phyloP scores from a whole-genome alignment of 2,329 filamentous ascomycete species.

The Sporothrix euskadiensis region DNA sequence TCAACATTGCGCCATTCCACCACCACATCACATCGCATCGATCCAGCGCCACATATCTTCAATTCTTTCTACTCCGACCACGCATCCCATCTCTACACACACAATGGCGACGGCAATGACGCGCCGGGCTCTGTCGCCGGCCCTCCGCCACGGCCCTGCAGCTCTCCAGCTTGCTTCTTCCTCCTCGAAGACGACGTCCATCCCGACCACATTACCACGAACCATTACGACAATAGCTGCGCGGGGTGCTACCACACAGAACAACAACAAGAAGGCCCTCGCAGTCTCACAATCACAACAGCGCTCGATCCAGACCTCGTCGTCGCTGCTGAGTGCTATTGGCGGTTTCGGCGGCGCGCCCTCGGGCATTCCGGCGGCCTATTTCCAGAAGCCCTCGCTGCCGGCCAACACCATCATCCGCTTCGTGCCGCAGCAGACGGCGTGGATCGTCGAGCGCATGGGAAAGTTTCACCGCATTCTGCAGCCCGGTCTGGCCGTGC shows the following conservation, averaged over 20 bases:
- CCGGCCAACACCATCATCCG: constrained; percentile 93
- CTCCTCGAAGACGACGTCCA: not conserved
- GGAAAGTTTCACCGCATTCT: constrained; percentile 94
- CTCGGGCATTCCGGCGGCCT: constrained; percentile 60
- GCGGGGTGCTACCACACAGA: not conserved
- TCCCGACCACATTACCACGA: not conserved
- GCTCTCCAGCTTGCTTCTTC: not conserved
- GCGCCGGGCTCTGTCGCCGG: constrained; percentile 35
- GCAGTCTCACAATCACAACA: constrained; percentile 17
- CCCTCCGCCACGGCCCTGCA: constrained; percentile 31
- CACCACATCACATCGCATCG: not conserved
- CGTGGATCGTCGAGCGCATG: constrained; percentile 99
- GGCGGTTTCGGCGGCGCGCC: constrained; percentile 31
- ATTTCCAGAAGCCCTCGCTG: constrained; percentile 73
- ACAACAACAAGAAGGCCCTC: not conserved
- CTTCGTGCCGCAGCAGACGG: constrained; percentile 98
- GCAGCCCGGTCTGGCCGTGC: constrained; percentile 83
- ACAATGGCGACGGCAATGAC: constrained; percentile 37
- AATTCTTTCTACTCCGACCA: not conserved
- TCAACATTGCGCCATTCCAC: not conserved
- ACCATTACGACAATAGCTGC: constrained; percentile 21
- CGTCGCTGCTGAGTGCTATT: constrained; percentile 38
- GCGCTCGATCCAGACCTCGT: constrained; percentile 34
- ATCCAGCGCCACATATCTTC: not conserved
- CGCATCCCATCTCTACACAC: not conserved